phyloP scores from a whole-genome alignment of 164 flowering plant species.

The Nymphaea thermarum region DNA sequence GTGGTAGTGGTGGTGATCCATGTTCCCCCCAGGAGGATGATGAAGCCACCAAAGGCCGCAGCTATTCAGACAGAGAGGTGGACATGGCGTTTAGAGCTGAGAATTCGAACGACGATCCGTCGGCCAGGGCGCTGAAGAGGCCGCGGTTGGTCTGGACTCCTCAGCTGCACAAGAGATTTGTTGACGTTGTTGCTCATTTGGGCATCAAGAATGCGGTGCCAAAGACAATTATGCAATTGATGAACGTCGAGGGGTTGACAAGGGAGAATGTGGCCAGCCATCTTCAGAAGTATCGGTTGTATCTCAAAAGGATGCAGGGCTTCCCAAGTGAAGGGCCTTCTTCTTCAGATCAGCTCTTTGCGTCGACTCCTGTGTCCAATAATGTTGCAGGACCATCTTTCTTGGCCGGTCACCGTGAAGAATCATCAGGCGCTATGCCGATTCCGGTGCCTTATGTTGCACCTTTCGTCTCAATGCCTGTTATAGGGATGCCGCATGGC shows the following conservation, averaged over 20 bases:
- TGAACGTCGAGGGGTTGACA: conserved; percentile 93
- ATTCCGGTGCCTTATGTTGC: conserved; percentile 31
- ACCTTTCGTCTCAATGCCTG: conserved; percentile 15
- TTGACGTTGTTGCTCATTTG: conserved; percentile 79
- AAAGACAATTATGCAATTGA: conserved; percentile 93
- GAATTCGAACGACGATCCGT: conserved; percentile 13
- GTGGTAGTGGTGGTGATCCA: conserved; percentile 4
- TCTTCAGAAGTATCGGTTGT: conserved; percentile 83
- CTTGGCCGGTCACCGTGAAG: conserved; percentile 5
- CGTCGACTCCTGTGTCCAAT: conserved; percentile 51
- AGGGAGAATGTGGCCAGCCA: conserved; percentile 96
- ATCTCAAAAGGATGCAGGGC: conserved; percentile 84
- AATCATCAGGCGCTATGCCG: conserved; percentile 20
- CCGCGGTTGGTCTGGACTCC: conserved; percentile 95
- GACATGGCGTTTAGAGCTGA: conserved; percentile 23
- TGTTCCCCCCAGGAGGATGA: conserved; percentile 20
- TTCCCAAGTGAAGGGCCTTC: conserved; percentile 34
- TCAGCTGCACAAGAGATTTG: conserved; percentile 87
- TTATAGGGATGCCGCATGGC: conserved; percentile 23
- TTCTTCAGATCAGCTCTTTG: conserved; percentile 47
- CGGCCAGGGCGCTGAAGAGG: conserved; percentile 40
- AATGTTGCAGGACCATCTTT: conserved; percentile 15
- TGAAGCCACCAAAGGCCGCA: conserved; percentile 20
- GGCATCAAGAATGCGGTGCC: conserved; percentile 93
- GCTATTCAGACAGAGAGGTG: conserved; percentile 34